phyloP scores from a whole-genome alignment of 192 early-diverging fungal genomes.

The Oehlia diaphana region DNA sequence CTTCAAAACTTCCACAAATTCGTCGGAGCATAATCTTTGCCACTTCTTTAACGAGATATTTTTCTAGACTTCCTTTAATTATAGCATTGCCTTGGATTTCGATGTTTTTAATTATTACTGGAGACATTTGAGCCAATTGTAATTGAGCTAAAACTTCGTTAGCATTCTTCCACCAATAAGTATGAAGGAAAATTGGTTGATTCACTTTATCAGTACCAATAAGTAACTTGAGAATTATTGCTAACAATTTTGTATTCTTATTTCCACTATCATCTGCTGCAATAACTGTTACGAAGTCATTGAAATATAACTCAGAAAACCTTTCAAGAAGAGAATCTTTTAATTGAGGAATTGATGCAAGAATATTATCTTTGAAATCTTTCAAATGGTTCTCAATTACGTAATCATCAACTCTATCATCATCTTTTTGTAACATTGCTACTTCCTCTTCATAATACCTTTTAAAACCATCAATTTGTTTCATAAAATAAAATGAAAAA shows the following conservation, averaged over 20 bases:
- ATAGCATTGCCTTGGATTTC: not conserved
- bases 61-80: not conserved
- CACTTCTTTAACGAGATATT: not conserved
- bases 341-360: not conserved
- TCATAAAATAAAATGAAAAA: slow-evolving; percentile 26
- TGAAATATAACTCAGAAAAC: slow-evolving; percentile 18
- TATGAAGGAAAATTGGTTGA: slow-evolving; percentile 23
- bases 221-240: not conserved
- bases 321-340: not conserved
- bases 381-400: not conserved
- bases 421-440: not conserved
- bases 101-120: not conserved
- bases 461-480: slow-evolving; percentile 23
- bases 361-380: not conserved
- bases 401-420: slow-evolving; percentile 13
- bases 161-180: slow-evolving; percentile 24
- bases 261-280: not conserved
- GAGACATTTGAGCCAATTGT: slow-evolving; percentile 13
- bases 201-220: slow-evolving; percentile 1
- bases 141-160: slow-evolving; percentile 17
- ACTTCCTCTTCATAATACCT: slow-evolving; percentile 14
- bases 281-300: slow-evolving; percentile 17
- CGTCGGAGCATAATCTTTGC: not conserved
- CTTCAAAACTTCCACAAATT: not conserved
- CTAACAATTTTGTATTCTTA: not conserved